Percentiles rank a stretch among this genome's conserved stretches.
Evolutionary conservation across 2,329 filamentous ascomycete species (phyloP).

Genomic region (Colletotrichum plurivorum): DNA sequence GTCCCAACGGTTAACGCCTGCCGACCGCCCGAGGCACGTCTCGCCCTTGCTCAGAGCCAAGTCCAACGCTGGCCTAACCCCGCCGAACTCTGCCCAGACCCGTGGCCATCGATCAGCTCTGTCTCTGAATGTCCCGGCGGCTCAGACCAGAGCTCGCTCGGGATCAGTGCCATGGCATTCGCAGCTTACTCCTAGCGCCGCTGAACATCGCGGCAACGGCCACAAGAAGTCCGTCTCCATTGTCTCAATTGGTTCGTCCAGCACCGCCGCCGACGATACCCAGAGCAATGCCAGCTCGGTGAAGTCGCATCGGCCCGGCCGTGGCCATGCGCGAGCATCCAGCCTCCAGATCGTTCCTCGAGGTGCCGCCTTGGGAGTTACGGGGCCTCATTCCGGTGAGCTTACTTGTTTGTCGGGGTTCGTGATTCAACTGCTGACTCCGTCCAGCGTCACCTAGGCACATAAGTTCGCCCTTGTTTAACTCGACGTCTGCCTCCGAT

Average conservation of each 20-base stretch:
- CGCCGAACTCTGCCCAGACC: slow-evolving; percentile 56
- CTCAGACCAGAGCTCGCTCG: slow-evolving; percentile 59
- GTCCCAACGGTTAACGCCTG: slow-evolving; percentile 42
- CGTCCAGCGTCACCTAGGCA: slow-evolving; percentile 55
- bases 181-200: slow-evolving; percentile 47
- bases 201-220: slow-evolving; percentile 61
- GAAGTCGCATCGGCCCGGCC: slow-evolving; percentile 65
- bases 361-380: slow-evolving; percentile 42
- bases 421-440: slow-evolving; percentile 9
- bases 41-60: slow-evolving; percentile 62
- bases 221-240: slow-evolving; percentile 87
- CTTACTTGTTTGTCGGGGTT: not conserved
- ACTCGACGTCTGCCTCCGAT: slow-evolving; percentile 68
- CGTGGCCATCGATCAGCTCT: slow-evolving; percentile 77
- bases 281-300: slow-evolving; percentile 58
- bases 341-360: slow-evolving; percentile 82
- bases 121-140: slow-evolving; percentile 71
- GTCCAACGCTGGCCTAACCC: slow-evolving; percentile 60
- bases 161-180: slow-evolving; percentile 63
- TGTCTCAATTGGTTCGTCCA: slow-evolving; percentile 78
- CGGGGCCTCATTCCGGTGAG: slow-evolving; percentile 57
- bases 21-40: slow-evolving; percentile 44
- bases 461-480: slow-evolving; percentile 66
- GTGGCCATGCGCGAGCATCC: slow-evolving; percentile 82
- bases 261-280: slow-evolving; percentile 60